Percentiles rank a stretch among this genome's conserved stretches.
These are phyloP conservation scores for Starmerella etchellsii DNA, from an alignment of 805 yeast genomes.

Conservation along the genomic window DNA sequence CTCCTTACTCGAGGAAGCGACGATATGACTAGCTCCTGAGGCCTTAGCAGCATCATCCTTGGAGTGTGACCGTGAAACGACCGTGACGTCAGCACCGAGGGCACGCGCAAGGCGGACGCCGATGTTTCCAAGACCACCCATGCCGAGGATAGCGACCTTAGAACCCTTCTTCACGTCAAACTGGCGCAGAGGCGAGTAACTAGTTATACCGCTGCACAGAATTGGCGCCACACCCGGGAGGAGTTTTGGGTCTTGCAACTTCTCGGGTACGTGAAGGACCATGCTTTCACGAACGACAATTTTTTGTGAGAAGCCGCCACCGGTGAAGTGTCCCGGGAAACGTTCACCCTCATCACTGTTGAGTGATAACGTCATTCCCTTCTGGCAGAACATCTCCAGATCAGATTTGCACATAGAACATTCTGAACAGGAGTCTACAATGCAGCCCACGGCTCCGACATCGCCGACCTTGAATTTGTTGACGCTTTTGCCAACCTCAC, in stretches of 20 bases:
- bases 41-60: constrained; percentile 42
- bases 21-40: constrained; percentile 43
- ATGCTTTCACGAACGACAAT: constrained; percentile 42
- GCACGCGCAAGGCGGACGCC: constrained; percentile 49
- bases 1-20: constrained; percentile 36
- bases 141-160: constrained; percentile 47
- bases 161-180: constrained; percentile 38
- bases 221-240: constrained; percentile 47
- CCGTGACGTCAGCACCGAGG: constrained; percentile 48
- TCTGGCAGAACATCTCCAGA: constrained; percentile 45
- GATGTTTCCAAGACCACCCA: constrained; percentile 59
- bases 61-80: constrained; percentile 38
- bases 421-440: constrained; percentile 43
- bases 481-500: constrained; percentile 46
- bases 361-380: constrained; percentile 38
- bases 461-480: constrained; percentile 46
- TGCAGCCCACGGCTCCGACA: constrained; percentile 73
- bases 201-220: constrained; percentile 68
- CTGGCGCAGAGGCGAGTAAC: constrained; percentile 47
- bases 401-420: constrained; percentile 46
- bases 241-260: constrained; percentile 27
- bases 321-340: constrained; percentile 55
- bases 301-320: constrained; percentile 33
- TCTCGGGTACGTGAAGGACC: constrained; percentile 51
- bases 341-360: constrained; percentile 23